Percentiles rank a stretch among this genome's conserved stretches.
These are phyloP conservation scores for Moesziomyces sp. DNA, from an alignment of 1,284 basidiomycete genomes.

Conservation along the genomic window DNA sequence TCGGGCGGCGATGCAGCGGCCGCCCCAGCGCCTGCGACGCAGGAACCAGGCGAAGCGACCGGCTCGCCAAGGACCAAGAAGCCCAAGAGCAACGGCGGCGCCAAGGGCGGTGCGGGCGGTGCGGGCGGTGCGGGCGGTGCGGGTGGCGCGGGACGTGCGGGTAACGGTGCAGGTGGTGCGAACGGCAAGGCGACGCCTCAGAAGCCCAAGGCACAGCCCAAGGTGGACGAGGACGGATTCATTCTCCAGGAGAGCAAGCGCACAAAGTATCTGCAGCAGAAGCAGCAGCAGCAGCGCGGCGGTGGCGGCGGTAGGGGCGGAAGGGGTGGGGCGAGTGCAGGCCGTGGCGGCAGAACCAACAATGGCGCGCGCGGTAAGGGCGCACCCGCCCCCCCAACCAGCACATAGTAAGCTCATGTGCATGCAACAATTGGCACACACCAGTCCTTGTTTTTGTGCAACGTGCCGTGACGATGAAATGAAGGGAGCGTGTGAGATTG, in stretches of 20 bases:
- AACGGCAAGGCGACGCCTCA: constrained; percentile 4
- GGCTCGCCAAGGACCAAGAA: constrained; percentile 31
- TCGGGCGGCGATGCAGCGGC: constrained; percentile 6
- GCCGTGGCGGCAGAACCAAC: constrained; percentile 8
- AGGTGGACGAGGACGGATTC: constrained; percentile 53
- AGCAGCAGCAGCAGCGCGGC: constrained; percentile 30
- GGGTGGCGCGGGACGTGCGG: constrained; percentile 3
- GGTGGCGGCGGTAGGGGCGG: constrained; percentile 5
- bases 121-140: constrained; percentile 1
- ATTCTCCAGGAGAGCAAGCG: constrained; percentile 48
- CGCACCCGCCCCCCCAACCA: background rate
- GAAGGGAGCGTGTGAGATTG: too few relatives aligned
- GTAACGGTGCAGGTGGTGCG: constrained; percentile 4
- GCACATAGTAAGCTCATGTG: background rate
- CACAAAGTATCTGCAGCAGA: constrained; percentile 41
- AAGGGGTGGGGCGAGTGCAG: constrained; percentile 15
- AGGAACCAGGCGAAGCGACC: constrained; percentile 3
- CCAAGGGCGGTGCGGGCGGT: constrained; percentile 5
- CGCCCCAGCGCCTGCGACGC: background rate
- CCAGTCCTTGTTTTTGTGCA: too few relatives aligned
- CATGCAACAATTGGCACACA: background rate
- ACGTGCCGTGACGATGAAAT: too few relatives aligned
- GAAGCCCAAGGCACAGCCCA: constrained; percentile 15
- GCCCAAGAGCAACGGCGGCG: constrained; percentile 12
- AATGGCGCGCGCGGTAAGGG: background rate